Percentiles rank a stretch among this genome's conserved stretches.
phyloP scores from a whole-genome alignment of 208 protist genomes.

The Trypanosoma conorhini region DNA sequence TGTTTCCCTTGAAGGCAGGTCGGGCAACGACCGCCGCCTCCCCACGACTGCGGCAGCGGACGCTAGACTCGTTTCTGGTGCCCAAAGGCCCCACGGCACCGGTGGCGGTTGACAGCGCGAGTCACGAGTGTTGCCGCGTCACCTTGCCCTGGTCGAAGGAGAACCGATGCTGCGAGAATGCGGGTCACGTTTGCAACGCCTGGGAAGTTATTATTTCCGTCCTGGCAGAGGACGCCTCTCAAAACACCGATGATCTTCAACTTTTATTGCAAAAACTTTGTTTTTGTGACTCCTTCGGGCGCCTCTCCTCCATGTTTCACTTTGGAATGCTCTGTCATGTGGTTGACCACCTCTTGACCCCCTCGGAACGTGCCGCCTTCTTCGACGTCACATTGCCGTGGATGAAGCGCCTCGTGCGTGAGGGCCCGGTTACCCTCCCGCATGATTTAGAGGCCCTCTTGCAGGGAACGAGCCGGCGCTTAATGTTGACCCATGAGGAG shows the following conservation, averaged over 20 bases:
- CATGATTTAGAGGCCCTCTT: slow-evolving; percentile 34
- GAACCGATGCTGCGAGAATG: slow-evolving; percentile 14
- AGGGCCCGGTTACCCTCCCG: slow-evolving; percentile 24
- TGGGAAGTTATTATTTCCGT: slow-evolving; percentile 38
- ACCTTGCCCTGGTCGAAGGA: slow-evolving; percentile 44
- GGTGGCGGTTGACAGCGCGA: background rate
- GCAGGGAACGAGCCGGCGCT: slow-evolving; percentile 24
- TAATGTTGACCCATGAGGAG: slow-evolving; percentile 41
- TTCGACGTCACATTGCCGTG: slow-evolving; percentile 57
- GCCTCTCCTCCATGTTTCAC: slow-evolving; percentile 6
- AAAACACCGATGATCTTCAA: slow-evolving; percentile 23
- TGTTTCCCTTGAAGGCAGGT: background rate
- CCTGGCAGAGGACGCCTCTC: slow-evolving; percentile 18
- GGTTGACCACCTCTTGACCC: slow-evolving; percentile 30
- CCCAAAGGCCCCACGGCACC: background rate
- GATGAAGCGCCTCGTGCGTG: slow-evolving; percentile 45
- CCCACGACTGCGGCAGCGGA: slow-evolving; percentile 1
- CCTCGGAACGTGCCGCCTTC: slow-evolving; percentile 35
- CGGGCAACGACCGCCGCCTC: background rate
- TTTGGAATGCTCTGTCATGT: slow-evolving; percentile 33
- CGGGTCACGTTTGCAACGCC: slow-evolving; percentile 8
- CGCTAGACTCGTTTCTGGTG: background rate
- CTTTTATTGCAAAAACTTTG: slow-evolving; percentile 40
- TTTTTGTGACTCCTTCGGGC: slow-evolving; percentile 12
- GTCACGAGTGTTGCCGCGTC: background rate